Evolutionary conservation across 2,329 filamentous ascomycete genomes (phyloP), one percentile per base, ranked within the genome.

Genomic region (Colletotrichum cordylinicola): DNA sequence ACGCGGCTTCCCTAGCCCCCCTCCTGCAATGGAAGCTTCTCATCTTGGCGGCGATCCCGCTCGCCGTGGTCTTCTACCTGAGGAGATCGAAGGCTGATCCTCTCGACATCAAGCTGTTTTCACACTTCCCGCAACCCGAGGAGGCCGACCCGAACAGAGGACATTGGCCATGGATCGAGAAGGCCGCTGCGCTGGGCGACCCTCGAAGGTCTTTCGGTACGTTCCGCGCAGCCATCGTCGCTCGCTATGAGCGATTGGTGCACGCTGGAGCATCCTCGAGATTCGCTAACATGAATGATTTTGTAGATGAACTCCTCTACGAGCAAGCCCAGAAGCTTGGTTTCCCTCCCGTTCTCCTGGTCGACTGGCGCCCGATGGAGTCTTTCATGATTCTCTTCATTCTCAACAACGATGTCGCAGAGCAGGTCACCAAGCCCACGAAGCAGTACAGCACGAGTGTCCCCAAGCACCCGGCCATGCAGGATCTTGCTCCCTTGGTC

Each of bases 111-210:
- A 70, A 74, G 27, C 67, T 58, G 2, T 70, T 65, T 48, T 74
- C 72, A 12, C 67, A 74, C 4, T 74, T 74, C 33, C 72, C 72
- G 8, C 67, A 74, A 9, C 72, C 72, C 6, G 72, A 74, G 52
- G 67, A 70, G 48, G 72, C 72, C 8, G 72, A 74, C 16, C 72
- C 67, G 24, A 64, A 70, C 31, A 70, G 72, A 56, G 72, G 72
- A 4, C 72, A 74, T 56, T 74, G 72, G 72, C 72, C 72, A 56
- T 74, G 72, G 72, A 74, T 74, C 48, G 72, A 74, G 67, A 74
- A 74, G 35, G 67, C 72, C 8, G 67, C 72, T 9, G 67, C 24
- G 10, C 60, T 74, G 3, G 72, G 72, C 16, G 72, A 70, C 48
- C 72, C 72, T 18, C 67, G 72, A n/a, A 70, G 72, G 29, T 69